Conservation (phyloP, 108 stramenopile species). For the Hondaea fermentalgiana region DNA sequence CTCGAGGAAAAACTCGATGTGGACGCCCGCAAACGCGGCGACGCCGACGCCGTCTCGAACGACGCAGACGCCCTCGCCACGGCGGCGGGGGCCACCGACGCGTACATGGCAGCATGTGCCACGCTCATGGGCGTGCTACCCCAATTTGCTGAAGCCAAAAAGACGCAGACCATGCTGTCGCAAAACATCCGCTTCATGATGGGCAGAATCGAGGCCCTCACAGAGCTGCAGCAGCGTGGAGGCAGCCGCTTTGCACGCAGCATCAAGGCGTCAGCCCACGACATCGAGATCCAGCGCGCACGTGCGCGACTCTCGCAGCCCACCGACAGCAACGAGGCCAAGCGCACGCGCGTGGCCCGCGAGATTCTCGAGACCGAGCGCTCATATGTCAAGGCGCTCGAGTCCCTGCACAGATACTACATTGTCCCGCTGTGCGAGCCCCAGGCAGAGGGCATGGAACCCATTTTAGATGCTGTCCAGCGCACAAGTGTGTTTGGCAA, state of each 20-base stretch:
- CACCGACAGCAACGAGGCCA: constrained; percentile 2
- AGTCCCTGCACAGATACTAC: not conserved
- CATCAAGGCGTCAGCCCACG: not conserved
- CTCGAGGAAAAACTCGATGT: not conserved
- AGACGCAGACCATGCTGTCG: not conserved
- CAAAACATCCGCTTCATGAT: not conserved
- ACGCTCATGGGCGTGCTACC: not conserved
- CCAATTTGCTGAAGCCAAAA: not conserved
- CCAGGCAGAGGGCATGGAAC: not conserved
- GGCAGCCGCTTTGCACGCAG: not conserved
- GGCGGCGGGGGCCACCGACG: not conserved
- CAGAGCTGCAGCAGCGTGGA: not conserved
- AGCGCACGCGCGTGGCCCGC: not conserved
- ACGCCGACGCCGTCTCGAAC: not conserved
- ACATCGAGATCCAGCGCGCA: not conserved
- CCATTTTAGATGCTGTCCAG: not conserved
- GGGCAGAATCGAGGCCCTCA: not conserved
- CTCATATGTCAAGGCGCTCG: not conserved
- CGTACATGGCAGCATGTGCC: not conserved
- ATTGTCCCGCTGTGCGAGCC: not conserved
- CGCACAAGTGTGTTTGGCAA: not conserved
- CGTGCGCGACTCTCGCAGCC: constrained; percentile 5
- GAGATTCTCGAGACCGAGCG: not conserved
- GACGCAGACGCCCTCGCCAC: not conserved
- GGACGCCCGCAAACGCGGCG: not conserved